These are phyloP conservation scores for Trichoderma sp. DNA, from an alignment of 2,329 filamentous ascomycete species.

Conservation along the genomic window DNA sequence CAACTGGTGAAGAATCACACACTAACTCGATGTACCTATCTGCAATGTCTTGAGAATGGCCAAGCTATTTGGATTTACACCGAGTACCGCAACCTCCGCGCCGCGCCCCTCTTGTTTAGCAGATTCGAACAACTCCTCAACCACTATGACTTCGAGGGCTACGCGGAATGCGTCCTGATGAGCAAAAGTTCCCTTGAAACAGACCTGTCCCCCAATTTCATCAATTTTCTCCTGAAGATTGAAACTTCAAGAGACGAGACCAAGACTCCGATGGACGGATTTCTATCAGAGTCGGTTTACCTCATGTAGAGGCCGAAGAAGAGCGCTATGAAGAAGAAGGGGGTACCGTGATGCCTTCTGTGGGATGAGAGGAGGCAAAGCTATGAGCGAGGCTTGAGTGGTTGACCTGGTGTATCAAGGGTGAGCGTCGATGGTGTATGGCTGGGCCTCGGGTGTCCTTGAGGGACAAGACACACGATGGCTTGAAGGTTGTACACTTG, in stretches of 20 bases:
- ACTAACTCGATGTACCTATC: neutral
- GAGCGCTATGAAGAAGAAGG: neutral
- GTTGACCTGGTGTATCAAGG: too few relatives aligned
- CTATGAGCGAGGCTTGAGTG: neutral
- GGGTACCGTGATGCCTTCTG: neutral
- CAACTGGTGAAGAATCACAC: neutral
- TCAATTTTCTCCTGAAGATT: neutral
- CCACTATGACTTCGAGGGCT: neutral
- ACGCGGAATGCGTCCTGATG: neutral
- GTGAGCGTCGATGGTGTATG: too few relatives aligned
- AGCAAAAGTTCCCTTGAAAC: neutral
- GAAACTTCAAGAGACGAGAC: neutral
- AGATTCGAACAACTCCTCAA: neutral
- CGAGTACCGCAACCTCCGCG: neutral
- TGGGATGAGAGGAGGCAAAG: neutral
- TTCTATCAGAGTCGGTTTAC: conserved; percentile 1
- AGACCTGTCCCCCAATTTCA: too few relatives aligned
- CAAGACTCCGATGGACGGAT: neutral
- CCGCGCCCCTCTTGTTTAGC: neutral
- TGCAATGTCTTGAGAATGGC: neutral
- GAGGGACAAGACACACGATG: too few relatives aligned
- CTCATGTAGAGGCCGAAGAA: conserved; percentile 11
- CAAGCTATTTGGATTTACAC: conserved; percentile 1
- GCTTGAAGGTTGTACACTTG: too few relatives aligned
- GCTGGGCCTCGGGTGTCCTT: too few relatives aligned